Evolutionary conservation across 768 basidiomycete species (phyloP).

Genomic region (Rhizopogon roseolus): DNA sequence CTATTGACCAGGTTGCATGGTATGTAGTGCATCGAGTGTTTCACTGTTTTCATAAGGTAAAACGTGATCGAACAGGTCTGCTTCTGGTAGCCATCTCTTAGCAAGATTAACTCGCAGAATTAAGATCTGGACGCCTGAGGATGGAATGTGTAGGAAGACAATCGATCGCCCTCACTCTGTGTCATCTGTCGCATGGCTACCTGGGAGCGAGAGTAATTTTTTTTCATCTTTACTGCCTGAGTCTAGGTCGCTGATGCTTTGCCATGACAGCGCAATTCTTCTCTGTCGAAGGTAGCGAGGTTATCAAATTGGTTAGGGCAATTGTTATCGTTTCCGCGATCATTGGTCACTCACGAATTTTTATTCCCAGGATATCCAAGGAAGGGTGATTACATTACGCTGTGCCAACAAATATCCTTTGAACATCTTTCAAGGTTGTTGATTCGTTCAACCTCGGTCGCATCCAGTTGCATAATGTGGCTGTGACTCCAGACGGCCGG

Average conservation of each 20-base stretch:
- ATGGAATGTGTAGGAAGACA: slow-evolving; percentile 46
- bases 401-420: not conserved
- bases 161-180: slow-evolving; percentile 43
- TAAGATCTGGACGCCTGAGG: slow-evolving; percentile 54
- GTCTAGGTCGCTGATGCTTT: slow-evolving; percentile 9
- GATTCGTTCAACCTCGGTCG: slow-evolving; percentile 40
- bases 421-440: slow-evolving; percentile 24
- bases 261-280: slow-evolving; percentile 37
- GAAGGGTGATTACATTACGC: slow-evolving; percentile 24
- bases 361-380: slow-evolving; percentile 36
- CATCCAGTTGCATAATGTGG: slow-evolving; percentile 44
- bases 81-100: slow-evolving; percentile 38
- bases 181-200: slow-evolving; percentile 51
- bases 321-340: slow-evolving; percentile 5
- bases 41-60: slow-evolving; percentile 3
- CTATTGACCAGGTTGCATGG: slow-evolving; percentile 54
- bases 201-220: slow-evolving; percentile 38
- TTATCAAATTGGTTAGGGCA: slow-evolving; percentile 39
- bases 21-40: slow-evolving; percentile 10
- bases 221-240: not conserved
- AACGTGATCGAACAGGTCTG: slow-evolving; percentile 33
- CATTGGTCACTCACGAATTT: slow-evolving; percentile 9
- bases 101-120: slow-evolving; percentile 45
- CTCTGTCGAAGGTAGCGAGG: slow-evolving; percentile 44
- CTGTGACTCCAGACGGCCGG: slow-evolving; percentile 41